These are phyloP conservation scores for Ramichloridium luteum DNA, from an alignment of 2,329 filamentous ascomycete species.

Conservation along the genomic window DNA sequence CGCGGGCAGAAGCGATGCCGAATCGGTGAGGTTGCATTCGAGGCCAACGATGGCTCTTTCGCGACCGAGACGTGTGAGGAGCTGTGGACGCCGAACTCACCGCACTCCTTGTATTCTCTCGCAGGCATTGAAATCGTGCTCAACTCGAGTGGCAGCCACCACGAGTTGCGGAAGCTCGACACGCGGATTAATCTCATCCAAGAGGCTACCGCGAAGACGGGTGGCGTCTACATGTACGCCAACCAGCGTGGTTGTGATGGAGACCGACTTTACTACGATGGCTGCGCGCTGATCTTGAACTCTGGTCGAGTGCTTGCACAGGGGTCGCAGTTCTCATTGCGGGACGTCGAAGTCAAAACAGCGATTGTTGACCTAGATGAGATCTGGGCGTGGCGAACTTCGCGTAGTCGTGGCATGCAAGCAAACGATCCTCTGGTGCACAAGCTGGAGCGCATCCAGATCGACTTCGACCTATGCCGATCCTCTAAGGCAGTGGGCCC, in stretches of 20 bases:
- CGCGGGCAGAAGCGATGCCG: conserved; percentile 43
- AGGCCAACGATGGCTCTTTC: conserved; percentile 49
- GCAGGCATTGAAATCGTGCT: conserved; percentile 50
- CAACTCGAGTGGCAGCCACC: conserved; percentile 59
- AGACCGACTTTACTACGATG: conserved; percentile 50
- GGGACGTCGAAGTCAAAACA: conserved; percentile 44
- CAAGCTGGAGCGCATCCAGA: conserved; percentile 35
- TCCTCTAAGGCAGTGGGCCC: conserved; percentile 6
- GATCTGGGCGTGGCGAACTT: conserved; percentile 49
- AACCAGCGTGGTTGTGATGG: conserved; percentile 49
- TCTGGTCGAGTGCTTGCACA: conserved; percentile 54
- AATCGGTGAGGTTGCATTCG: conserved; percentile 57
- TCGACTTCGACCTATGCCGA: conserved; percentile 32
- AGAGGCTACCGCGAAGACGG: conserved; percentile 51
- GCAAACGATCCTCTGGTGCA: conserved; percentile 35
- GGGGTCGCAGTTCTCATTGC: conserved; percentile 52
- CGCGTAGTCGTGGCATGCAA: conserved; percentile 46
- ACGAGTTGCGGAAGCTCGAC: conserved; percentile 54
- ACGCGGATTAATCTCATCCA: conserved; percentile 50
- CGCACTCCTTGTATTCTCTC: conserved; percentile 49
- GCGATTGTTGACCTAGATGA: conserved; percentile 53
- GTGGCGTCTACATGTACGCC: conserved; percentile 51
- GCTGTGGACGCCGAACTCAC: conserved; percentile 47
- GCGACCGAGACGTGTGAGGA: conserved; percentile 58
- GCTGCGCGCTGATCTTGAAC: conserved; percentile 50